Conservation (phyloP, 768 basidiomycete genomes). For the Boletus tylopilopsis region DNA sequence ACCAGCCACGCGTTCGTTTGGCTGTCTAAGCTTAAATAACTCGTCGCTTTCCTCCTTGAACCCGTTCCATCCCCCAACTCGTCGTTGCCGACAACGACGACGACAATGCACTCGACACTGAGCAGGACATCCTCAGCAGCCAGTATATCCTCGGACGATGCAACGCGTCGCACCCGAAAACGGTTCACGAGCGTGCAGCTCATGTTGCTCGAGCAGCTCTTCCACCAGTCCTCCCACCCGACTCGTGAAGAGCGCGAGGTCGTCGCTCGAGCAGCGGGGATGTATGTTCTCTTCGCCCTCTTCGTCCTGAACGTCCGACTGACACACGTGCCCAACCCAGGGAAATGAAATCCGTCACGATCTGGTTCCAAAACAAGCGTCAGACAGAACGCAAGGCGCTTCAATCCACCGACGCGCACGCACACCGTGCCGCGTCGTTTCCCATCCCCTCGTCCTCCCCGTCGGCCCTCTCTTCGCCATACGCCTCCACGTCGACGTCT, state of each 20-base stretch:
- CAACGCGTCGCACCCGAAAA: conserved; percentile 57
- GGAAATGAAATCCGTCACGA: conserved; percentile 36
- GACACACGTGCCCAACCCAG: conserved; percentile 12
- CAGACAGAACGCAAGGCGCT: conserved; percentile 53
- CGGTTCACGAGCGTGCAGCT: conserved; percentile 67
- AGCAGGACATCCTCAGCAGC: conserved; percentile 55
- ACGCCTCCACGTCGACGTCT: conserved; percentile 21
- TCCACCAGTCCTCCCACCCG: conserved; percentile 68
- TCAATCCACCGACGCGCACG: conserved; percentile 17
- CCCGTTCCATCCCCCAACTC: background rate
- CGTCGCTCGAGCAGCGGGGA: conserved; percentile 55
- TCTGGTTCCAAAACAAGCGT: conserved; percentile 35
- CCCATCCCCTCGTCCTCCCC: conserved; percentile 20
- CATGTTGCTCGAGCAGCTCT: conserved; percentile 69
- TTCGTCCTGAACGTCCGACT: background rate
- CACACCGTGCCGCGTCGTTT: conserved; percentile 10
- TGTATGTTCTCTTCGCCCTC: conserved; percentile 45
- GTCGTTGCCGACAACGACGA: conserved; percentile 5
- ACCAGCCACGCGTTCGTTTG: conserved; percentile 30
- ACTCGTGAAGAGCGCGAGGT: conserved; percentile 70
- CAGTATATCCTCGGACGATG: conserved; percentile 54
- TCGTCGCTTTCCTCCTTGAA: background rate
- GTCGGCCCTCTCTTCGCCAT: conserved; percentile 14
- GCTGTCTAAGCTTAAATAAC: conserved; percentile 15
- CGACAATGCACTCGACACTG: conserved; percentile 29